phyloP scores from a whole-genome alignment of 129 eudicot species.

The Lonicera japonica region DNA sequence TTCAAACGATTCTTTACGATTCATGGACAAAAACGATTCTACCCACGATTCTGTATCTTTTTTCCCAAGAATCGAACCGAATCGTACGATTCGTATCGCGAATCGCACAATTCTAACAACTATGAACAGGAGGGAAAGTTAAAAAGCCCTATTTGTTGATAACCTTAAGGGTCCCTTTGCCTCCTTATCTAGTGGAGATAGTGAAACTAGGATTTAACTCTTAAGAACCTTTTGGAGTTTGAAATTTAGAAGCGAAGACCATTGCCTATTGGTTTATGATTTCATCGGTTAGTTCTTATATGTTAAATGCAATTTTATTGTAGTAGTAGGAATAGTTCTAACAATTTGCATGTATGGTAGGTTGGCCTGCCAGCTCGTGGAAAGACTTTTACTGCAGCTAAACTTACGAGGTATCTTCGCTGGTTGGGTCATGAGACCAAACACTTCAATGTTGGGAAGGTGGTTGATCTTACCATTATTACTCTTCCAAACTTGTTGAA shows the following conservation, averaged over 20 bases:
- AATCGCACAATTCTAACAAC: too few relatives aligned
- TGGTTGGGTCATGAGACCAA: constrained; percentile 99
- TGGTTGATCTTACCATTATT: constrained; percentile 23
- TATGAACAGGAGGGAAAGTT: too few relatives aligned
- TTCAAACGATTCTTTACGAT: too few relatives aligned
- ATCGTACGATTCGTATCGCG: too few relatives aligned
- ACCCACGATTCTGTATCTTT: too few relatives aligned
- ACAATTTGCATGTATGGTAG: constrained; percentile 25
- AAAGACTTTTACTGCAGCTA: constrained; percentile 97
- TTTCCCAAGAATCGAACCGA: too few relatives aligned
- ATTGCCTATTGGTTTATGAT: background rate
- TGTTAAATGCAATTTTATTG: background rate
- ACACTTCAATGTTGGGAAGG: constrained; percentile 99
- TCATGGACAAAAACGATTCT: too few relatives aligned
- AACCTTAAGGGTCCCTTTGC: background rate
- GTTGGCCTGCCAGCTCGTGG: constrained; percentile 99
- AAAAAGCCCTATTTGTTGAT: background rate
- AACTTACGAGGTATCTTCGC: constrained; percentile 94
- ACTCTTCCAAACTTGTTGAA: constrained; percentile 3
- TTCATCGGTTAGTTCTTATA: background rate
- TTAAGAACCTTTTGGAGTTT: background rate
- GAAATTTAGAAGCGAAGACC: constrained; percentile 2
- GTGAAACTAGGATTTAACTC: background rate
- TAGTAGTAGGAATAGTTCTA: background rate
- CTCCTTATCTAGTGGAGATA: background rate